Evolutionary conservation across 1,284 basidiomycete species (phyloP).

Genomic region (Microbotryomycetes sp.): DNA sequence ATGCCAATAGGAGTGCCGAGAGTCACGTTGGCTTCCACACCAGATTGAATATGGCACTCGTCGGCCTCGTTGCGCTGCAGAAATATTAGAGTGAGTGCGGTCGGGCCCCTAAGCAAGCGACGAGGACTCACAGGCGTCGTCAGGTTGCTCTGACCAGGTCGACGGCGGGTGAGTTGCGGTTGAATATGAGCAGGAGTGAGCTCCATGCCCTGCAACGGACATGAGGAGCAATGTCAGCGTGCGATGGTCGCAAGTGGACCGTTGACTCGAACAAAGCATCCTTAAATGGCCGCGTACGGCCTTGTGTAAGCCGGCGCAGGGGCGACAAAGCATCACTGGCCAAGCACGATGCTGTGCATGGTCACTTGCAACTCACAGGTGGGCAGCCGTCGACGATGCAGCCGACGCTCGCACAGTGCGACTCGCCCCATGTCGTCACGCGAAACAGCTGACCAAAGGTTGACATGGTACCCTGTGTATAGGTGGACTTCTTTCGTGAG

Average conservation of each 20-base stretch:
- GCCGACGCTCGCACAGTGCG: slow-evolving; percentile 93
- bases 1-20: slow-evolving; percentile 95
- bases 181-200: slow-evolving; percentile 81
- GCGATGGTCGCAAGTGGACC: background rate
- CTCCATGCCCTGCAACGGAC: slow-evolving; percentile 59
- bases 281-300: no score
- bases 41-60: slow-evolving; percentile 87
- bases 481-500: no score
- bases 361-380: slow-evolving; percentile 53
- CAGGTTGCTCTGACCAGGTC: slow-evolving; percentile 93
- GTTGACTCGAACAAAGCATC: background rate
- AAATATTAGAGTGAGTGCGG: background rate
- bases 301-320: no score
- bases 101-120: background rate
- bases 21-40: slow-evolving; percentile 86
- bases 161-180: slow-evolving; percentile 77
- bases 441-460: slow-evolving; percentile 84
- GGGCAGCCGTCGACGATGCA: slow-evolving; percentile 93
- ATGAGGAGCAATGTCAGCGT: background rate
- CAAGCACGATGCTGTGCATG: no score
- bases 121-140: slow-evolving; percentile 72
- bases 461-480: slow-evolving; percentile 76
- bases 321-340: no score
- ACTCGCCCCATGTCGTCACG: slow-evolving; percentile 97
- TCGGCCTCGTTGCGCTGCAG: slow-evolving; percentile 93